phyloP scores from a whole-genome alignment of 2,329 filamentous ascomycete genomes.

The Colletotrichum ledebouriae region DNA sequence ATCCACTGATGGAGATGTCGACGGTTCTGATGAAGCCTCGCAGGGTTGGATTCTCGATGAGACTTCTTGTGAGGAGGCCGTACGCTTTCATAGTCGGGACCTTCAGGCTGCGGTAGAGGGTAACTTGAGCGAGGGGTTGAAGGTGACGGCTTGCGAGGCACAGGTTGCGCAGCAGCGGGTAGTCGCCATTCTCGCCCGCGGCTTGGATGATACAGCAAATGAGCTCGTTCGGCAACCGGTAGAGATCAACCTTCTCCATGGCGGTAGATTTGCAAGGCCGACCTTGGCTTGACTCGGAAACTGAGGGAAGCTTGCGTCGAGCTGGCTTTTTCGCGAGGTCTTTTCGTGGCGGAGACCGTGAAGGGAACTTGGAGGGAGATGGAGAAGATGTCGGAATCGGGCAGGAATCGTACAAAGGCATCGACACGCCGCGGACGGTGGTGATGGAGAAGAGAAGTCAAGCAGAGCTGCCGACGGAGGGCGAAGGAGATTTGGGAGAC shows the following conservation, averaged over 20 bases:
- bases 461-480: too few relatives aligned
- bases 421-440: too few relatives aligned
- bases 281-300: neutral
- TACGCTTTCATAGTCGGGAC: neutral
- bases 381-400: too few relatives aligned
- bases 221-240: constrained; percentile 29
- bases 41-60: constrained; percentile 26
- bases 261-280: neutral
- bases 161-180: neutral
- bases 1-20: neutral
- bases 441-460: too few relatives aligned
- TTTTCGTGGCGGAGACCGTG: too few relatives aligned
- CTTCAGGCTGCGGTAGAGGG: constrained; percentile 24
- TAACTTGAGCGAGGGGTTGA: neutral
- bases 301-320: neutral
- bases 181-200: neutral
- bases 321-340: too few relatives aligned
- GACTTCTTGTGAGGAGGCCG: constrained; percentile 12
- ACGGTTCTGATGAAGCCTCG: neutral
- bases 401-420: too few relatives aligned
- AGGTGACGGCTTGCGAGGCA: neutral
- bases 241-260: neutral
- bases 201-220: neutral
- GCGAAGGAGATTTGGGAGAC: too few relatives aligned
- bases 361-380: too few relatives aligned